phyloP scores from a whole-genome alignment of 495 filamentous ascomycete species.

The Tuber umbilicatum region DNA sequence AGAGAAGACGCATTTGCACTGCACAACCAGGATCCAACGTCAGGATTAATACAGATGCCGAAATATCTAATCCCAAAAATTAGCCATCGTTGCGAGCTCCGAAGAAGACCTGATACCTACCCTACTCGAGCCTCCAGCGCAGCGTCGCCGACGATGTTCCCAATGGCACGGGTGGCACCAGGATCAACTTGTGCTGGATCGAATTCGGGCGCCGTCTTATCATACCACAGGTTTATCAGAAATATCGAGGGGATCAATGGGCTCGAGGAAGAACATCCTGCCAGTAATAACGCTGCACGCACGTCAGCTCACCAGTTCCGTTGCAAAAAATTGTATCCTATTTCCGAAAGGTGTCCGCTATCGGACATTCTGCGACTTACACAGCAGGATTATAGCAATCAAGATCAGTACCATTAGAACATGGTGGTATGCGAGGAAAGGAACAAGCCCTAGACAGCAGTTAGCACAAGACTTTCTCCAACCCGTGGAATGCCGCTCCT shows the following conservation, averaged over 20 bases:
- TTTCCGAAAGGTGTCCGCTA: slow-evolving; percentile 4
- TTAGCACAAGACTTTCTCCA: background rate
- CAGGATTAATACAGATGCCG: slow-evolving; percentile 69
- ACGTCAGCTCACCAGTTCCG: slow-evolving; percentile 17
- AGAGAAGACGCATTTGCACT: slow-evolving; percentile 70
- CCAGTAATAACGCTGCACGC: slow-evolving; percentile 63
- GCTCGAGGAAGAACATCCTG: slow-evolving; percentile 71
- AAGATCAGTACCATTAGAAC: slow-evolving; percentile 96
- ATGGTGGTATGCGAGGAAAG: slow-evolving; percentile 97
- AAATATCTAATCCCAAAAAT: slow-evolving; percentile 42
- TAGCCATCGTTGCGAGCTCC: background rate
- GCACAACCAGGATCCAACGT: slow-evolving; percentile 66
- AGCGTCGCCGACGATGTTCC: slow-evolving; percentile 64
- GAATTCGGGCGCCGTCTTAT: slow-evolving; percentile 31
- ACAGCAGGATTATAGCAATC: slow-evolving; percentile 86
- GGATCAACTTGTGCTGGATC: slow-evolving; percentile 41
- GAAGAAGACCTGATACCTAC: slow-evolving; percentile 48
- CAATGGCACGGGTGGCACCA: slow-evolving; percentile 51
- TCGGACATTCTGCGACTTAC: slow-evolving; percentile 52
- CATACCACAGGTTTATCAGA: slow-evolving; percentile 51
- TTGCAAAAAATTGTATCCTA: slow-evolving; percentile 47
- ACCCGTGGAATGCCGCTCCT: background rate
- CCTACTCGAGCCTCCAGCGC: slow-evolving; percentile 63
- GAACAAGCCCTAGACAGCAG: slow-evolving; percentile 63
- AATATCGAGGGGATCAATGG: slow-evolving; percentile 72